A percentile compares a stretch with the other conserved stretches of the same genome.
Conservation (phyloP, 345 rosid genomes). For the Zanthoxylum bungeanum region DNA sequence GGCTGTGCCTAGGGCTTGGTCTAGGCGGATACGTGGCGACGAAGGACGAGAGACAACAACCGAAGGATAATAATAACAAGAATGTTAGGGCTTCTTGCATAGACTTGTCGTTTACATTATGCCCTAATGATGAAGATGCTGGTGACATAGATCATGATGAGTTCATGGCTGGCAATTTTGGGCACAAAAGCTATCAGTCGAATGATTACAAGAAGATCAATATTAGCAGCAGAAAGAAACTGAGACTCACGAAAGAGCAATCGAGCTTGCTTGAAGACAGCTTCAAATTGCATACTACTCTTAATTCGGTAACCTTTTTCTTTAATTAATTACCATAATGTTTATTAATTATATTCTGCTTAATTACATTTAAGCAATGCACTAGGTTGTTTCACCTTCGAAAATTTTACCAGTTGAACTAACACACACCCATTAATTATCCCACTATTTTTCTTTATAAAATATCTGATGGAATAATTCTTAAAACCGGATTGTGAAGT, state of each 20-base stretch:
- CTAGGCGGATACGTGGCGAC: neutral
- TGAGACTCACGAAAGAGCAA: constrained; percentile 41
- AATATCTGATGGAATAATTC: neutral
- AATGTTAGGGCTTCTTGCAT: constrained; percentile 11
- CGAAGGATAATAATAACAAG: neutral
- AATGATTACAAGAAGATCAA: too few relatives aligned
- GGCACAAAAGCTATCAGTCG: too few relatives aligned
- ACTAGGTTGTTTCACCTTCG: neutral
- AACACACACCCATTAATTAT: too few relatives aligned
- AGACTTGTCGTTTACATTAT: constrained; percentile 29
- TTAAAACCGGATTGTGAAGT: too few relatives aligned
- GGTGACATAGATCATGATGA: neutral
- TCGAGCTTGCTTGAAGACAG: constrained; percentile 37
- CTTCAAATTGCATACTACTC: constrained; percentile 39
- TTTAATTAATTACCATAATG: too few relatives aligned
- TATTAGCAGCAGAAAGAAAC: constrained; percentile 32
- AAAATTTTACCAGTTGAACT: neutral
- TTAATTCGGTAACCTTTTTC: constrained; percentile 30
- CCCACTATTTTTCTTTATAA: too few relatives aligned
- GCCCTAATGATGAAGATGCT: neutral
- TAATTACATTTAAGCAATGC: too few relatives aligned
- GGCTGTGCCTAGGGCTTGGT: constrained; percentile 30
- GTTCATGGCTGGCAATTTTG: too few relatives aligned
- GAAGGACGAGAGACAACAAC: neutral
- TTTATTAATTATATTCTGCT: too few relatives aligned